These are phyloP conservation scores for Physaria fendleri DNA, from an alignment of 345 rosid species.

Conservation along the genomic window DNA sequence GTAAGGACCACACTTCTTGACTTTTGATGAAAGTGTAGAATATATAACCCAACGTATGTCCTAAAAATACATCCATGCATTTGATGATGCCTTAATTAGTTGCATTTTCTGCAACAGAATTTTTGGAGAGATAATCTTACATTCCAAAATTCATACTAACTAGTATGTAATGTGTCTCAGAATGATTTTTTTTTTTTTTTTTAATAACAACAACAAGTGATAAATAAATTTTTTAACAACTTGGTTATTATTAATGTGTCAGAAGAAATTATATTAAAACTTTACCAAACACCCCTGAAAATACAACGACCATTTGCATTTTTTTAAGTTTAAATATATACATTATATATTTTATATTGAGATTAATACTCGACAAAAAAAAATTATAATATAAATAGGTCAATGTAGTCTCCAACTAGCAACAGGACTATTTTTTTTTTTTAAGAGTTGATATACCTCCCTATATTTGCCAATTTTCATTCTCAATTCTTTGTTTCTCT, in stretches of 20 bases:
- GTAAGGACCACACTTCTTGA: constrained; percentile 19
- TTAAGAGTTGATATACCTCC: neutral
- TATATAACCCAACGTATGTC: too few relatives aligned
- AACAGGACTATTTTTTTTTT: too few relatives aligned
- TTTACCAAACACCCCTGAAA: neutral
- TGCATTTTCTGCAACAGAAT: too few relatives aligned
- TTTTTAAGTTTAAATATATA: neutral
- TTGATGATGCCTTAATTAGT: too few relatives aligned
- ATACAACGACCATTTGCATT: constrained; percentile 3
- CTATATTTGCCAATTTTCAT: neutral
- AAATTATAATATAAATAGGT: constrained; percentile 3
- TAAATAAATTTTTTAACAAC: too few relatives aligned
- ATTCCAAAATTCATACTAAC: too few relatives aligned
- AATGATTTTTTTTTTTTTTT: too few relatives aligned
- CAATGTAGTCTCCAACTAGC: constrained; percentile 16
- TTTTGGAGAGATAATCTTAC: too few relatives aligned
- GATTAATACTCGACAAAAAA: neutral
- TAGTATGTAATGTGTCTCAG: too few relatives aligned
- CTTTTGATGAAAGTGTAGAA: too few relatives aligned
- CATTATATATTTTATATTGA: neutral
- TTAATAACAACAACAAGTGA: too few relatives aligned
- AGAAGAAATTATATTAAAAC: neutral
- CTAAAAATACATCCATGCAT: neutral
- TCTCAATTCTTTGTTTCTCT: too few relatives aligned
- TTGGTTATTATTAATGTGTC: constrained; percentile 1